Evolutionary conservation across 2,329 filamentous ascomycete species (phyloP), one percentile per base, ranked within the genome.

Genomic region (Aspergillus arachidicola): DNA sequence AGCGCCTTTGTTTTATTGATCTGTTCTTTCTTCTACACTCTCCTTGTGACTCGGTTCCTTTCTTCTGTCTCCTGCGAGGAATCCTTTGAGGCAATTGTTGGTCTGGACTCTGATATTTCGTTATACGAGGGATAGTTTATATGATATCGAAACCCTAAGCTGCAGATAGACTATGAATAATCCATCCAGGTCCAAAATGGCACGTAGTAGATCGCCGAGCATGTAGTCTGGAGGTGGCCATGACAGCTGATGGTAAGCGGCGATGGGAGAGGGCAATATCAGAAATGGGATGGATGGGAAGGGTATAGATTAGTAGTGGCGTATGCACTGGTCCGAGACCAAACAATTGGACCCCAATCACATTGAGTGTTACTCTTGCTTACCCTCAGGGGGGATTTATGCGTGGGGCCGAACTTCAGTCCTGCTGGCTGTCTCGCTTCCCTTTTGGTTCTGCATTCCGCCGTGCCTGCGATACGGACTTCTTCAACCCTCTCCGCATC

Each of bases 381-480:
- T 50, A 28, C 14, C 26, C 23, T 19, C 11, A 30, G 12, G 23
- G 21, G 23, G 26, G 28, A n/a, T 41, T 41, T 41, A 41, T 41
- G 51, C 60, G 60, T 61, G 60, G 60, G 59, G 60, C 23, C 54
- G 60, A 28, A 57, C 51, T 34, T 54, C 28, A 23, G 57, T n/a
- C 45, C 46, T 28, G 45, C 36, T 45, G 56, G 45, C 23, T 21
- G 36, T 57, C 36, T 58, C 56, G 56, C 56, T 58, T 46, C 26
- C n/a, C 14, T 54, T 54, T 23, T 46, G 34, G 58, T 23, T 62
- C 57, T 61, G 60, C 64, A 66, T 68, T 69, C 65, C 66, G 66
- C 63, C 62, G 64, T 62, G 46, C 51, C 51, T 63, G 58, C 57
- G 34, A 62, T 56, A 62, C 59, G 59, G 59, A 41, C 59, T 48